phyloP scores from a whole-genome alignment of 108 stramenopile genomes.

The Cylindrotheca fusiformis region DNA sequence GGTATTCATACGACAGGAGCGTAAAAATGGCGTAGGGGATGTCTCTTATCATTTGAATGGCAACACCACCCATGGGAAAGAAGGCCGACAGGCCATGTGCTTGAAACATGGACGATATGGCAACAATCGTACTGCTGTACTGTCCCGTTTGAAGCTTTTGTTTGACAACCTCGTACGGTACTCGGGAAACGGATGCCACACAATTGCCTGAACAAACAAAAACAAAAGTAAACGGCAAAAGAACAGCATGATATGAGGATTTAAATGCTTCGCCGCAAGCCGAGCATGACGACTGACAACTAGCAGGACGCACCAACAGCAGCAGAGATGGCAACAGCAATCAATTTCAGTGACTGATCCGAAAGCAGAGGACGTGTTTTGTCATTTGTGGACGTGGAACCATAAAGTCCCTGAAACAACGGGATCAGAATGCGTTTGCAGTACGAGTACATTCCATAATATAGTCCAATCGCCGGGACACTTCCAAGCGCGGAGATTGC shows the following conservation, averaged over 20 bases:
- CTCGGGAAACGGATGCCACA: conserved; percentile 79
- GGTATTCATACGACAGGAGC: conserved; percentile 73
- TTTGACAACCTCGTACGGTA: conserved; percentile 91
- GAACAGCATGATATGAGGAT: conserved; percentile 14
- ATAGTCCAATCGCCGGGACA: conserved; percentile 69
- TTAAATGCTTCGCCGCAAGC: too few relatives aligned
- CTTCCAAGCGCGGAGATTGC: conserved; percentile 63
- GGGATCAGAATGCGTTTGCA: conserved; percentile 46
- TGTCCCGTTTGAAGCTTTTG: conserved; percentile 85
- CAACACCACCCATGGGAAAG: conserved; percentile 81
- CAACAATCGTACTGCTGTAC: conserved; percentile 70
- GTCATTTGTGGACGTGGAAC: too few relatives aligned
- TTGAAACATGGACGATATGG: not conserved
- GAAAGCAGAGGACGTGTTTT: too few relatives aligned
- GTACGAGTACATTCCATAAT: conserved; percentile 74
- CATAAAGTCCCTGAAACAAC: conserved; percentile 6
- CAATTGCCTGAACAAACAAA: conserved; percentile 81
- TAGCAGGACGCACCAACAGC: not conserved
- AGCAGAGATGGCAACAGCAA: not conserved
- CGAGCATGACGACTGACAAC: too few relatives aligned
- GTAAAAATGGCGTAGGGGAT: conserved; percentile 91
- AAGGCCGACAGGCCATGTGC: conserved; percentile 14
- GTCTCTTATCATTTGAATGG: conserved; percentile 83
- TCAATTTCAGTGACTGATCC: not conserved
- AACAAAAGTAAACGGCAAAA: conserved; percentile 46